Evolutionary conservation across 2,329 filamentous ascomycete genomes (phyloP), one percentile per base, ranked within the genome.

Genomic region (Didymella exigua): DNA sequence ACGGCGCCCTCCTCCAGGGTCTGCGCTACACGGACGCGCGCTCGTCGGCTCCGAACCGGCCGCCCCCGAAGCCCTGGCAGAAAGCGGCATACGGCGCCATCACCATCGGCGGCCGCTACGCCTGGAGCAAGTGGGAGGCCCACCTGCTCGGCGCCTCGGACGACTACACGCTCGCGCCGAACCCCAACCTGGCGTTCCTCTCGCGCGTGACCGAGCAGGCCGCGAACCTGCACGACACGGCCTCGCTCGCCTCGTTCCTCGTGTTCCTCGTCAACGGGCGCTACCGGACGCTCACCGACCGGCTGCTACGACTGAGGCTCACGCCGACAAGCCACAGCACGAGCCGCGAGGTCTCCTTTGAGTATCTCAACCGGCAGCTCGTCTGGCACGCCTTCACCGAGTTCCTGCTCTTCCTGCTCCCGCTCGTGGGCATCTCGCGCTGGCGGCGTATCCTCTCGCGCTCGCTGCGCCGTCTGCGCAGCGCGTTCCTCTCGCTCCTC

Each of bases 311-410:
- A 54, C 88, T 99, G 75, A 88, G 93, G 50, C 84, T 99, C 38
- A 89, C 91, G 3, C 89, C 95, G 7, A 89, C 90, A 5, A 93
- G 89, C 3, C 91, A 73, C 55, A 90, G 96, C 71, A 89, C 96
- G 60, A 91, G 86, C 71, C 85, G 93, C 27, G 92, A 98, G 75
- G 93, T 99, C 23, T 96, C 91, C 1, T 98, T 99, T 72, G 95
- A 99, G 77, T 98, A 97, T 69, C 85, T 98, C 44, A 99, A 99
- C 74, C 88, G 95, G 42, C 95, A 99, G 77, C 86, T 99, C 10
- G 95, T 99, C 31, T 99, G 95, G 95, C 95, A 99, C 76, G 95
- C 95, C n/a, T 96, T 99, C 69, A 99, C 95, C 23, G 95, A 99
- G 74, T 99, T 99, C 67, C 81, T 99, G n/a, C 84, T 99, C 27